Conservation (phyloP, 1,284 basidiomycete genomes). For the Papiliotrema laurentii region DNA sequence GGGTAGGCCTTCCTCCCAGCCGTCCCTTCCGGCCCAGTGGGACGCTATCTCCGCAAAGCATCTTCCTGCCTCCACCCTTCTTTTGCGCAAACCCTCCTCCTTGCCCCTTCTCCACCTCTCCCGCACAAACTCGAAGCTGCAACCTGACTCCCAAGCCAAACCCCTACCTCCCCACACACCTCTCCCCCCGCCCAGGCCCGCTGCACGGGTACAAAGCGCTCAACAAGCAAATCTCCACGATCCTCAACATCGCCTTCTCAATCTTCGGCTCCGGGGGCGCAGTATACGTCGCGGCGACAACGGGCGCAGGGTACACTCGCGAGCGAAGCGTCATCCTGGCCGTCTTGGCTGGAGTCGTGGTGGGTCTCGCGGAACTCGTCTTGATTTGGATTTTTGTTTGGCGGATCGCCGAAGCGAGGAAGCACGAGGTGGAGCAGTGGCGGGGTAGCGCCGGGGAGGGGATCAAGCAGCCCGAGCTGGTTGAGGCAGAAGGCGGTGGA, state of each 20-base stretch:
- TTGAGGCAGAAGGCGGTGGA: not conserved
- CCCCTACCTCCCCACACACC: slow-evolving; percentile 35
- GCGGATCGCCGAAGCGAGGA: slow-evolving; percentile 15
- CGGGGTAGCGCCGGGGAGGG: slow-evolving; percentile 5
- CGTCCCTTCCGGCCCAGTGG: no score
- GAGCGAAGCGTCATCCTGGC: slow-evolving; percentile 29
- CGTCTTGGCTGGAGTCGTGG: slow-evolving; percentile 30
- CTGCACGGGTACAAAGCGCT: slow-evolving; percentile 28
- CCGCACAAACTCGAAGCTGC: no score
- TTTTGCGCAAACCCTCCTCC: not conserved
- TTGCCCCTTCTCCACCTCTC: not conserved
- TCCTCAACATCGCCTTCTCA: slow-evolving; percentile 41
- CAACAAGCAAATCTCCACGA: slow-evolving; percentile 28
- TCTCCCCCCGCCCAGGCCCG: slow-evolving; percentile 24
- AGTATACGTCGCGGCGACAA: slow-evolving; percentile 30
- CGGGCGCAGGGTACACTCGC: slow-evolving; percentile 30
- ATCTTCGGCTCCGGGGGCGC: slow-evolving; percentile 35
- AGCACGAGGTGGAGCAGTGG: slow-evolving; percentile 10
- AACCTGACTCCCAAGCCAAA: slow-evolving; percentile 25
- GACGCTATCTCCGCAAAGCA: no score
- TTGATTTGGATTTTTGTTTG: slow-evolving; percentile 28
- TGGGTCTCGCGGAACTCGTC: slow-evolving; percentile 32
- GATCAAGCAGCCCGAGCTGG: slow-evolving; percentile 1
- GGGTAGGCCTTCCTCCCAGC: slow-evolving; percentile 6
- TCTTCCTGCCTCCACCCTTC: not conserved